Evolutionary conservation across 1,284 basidiomycete species (phyloP).

Genomic region (Ceratobasidium sp.): DNA sequence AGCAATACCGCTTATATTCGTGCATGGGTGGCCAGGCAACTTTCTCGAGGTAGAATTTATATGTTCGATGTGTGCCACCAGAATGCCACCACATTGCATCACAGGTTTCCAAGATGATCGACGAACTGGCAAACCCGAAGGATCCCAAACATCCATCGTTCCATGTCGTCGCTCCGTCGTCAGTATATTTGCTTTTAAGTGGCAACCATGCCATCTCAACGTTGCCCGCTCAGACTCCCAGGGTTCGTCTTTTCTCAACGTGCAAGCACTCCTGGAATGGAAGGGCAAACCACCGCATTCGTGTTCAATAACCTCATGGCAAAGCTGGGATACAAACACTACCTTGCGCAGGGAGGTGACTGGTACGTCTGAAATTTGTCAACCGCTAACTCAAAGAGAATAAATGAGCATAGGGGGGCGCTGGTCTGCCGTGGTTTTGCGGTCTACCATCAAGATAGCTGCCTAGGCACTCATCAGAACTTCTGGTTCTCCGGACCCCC

Average conservation of each 20-base stretch:
- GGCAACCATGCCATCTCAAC: background rate
- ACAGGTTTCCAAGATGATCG: constrained; percentile 49
- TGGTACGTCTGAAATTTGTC: constrained; percentile 41
- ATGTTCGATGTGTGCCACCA: background rate
- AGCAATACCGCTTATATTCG: constrained; percentile 46
- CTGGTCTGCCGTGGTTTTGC: constrained; percentile 49
- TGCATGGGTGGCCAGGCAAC: constrained; percentile 49
- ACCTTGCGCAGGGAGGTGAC: constrained; percentile 50
- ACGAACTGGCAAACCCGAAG: constrained; percentile 47
- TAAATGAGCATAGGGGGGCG: constrained; percentile 45
- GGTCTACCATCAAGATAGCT: constrained; percentile 47
- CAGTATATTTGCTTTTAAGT: background rate
- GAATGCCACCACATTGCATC: background rate
- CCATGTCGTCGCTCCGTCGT: constrained; percentile 50
- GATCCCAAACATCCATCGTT: constrained; percentile 49
- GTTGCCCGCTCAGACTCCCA: constrained; percentile 44
- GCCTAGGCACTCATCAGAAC: constrained; percentile 48
- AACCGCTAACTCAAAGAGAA: background rate
- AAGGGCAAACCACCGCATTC: constrained; percentile 39
- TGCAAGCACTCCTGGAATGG: constrained; percentile 47
- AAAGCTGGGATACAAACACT: constrained; percentile 49
- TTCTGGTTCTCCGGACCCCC: constrained; percentile 41
- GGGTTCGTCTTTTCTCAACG: constrained; percentile 50
- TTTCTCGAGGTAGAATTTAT: constrained; percentile 44
- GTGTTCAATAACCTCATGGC: constrained; percentile 50